phyloP scores from a whole-genome alignment of 352 stramenopile genomes.

The Ochromonadaceae sp. region DNA sequence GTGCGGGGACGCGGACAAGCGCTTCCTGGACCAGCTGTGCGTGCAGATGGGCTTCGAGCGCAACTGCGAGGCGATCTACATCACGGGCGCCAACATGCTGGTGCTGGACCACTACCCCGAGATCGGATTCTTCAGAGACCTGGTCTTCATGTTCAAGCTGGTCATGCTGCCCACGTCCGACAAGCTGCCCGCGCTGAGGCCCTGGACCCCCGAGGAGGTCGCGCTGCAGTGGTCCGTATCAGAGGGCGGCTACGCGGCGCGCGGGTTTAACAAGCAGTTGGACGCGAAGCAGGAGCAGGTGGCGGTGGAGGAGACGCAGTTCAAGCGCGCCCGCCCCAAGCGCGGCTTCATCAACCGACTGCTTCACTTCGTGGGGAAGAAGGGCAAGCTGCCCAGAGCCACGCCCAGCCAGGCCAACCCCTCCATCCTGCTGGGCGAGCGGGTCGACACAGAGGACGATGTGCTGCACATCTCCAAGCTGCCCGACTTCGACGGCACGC shows the following conservation, averaged over 20 bases:
- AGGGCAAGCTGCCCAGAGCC: slow-evolving; percentile 28
- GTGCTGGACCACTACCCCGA: slow-evolving; percentile 69
- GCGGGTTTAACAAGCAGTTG: slow-evolving; percentile 16
- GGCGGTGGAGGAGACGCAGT: not conserved
- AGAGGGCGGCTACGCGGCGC: slow-evolving; percentile 7
- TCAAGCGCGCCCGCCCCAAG: not conserved
- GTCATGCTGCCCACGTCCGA: slow-evolving; percentile 40
- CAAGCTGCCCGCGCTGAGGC: slow-evolving; percentile 30
- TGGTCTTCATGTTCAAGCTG: slow-evolving; percentile 64
- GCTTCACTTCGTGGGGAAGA: slow-evolving; percentile 10
- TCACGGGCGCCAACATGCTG: slow-evolving; percentile 44
- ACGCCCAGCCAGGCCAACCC: slow-evolving; percentile 37
- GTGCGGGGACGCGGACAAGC: slow-evolving; percentile 31
- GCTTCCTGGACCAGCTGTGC: slow-evolving; percentile 38
- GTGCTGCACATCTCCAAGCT: slow-evolving; percentile 89
- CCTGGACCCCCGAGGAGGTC: slow-evolving; percentile 25
- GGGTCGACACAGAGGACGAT: slow-evolving; percentile 81
- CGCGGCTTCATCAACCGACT: slow-evolving; percentile 10
- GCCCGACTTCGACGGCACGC: slow-evolving; percentile 83
- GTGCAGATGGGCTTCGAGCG: slow-evolving; percentile 37
- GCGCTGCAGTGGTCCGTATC: slow-evolving; percentile 21
- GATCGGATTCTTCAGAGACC: slow-evolving; percentile 72
- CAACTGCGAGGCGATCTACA: slow-evolving; percentile 31
- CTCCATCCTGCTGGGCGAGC: slow-evolving; percentile 34
- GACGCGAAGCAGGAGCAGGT: not conserved